phyloP scores from a whole-genome alignment of 352 stramenopile genomes.

The Phytophthora kernoviae region DNA sequence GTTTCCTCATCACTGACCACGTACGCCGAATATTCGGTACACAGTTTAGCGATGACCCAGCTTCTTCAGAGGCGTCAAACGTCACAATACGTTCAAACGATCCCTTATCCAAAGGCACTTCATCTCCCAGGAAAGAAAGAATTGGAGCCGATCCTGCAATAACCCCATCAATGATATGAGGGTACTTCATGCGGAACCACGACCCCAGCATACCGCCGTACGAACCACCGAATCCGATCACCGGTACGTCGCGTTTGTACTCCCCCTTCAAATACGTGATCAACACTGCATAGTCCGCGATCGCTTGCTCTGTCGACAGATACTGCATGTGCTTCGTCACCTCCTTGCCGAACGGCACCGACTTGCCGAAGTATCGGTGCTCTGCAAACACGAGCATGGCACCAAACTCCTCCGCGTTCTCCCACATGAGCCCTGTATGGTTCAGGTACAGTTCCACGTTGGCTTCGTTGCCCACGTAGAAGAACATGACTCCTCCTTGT shows the following conservation, averaged over 20 bases:
- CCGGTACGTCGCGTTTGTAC: conserved; percentile 46
- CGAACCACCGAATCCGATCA: conserved; percentile 76
- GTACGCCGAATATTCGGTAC: conserved; percentile 75
- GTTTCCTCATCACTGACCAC: conserved; percentile 61
- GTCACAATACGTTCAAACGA: conserved; percentile 78
- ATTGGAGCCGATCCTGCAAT: conserved; percentile 74
- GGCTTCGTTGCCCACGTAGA: conserved; percentile 96
- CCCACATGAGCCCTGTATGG: conserved; percentile 96
- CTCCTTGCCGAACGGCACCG: conserved; percentile 76
- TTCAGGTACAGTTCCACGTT: conserved; percentile 96
- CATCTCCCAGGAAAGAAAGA: conserved; percentile 56
- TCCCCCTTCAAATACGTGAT: conserved; percentile 60
- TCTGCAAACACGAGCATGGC: conserved; percentile 96
- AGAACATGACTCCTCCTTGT: conserved; percentile 86
- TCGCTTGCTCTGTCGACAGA: conserved; percentile 80
- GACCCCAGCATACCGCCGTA: conserved; percentile 80
- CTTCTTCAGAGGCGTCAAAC: conserved; percentile 63
- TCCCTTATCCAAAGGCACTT: conserved; percentile 69
- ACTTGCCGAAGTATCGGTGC: conserved; percentile 97
- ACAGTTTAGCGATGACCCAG: conserved; percentile 72
- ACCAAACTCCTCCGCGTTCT: conserved; percentile 90
- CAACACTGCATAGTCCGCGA: conserved; percentile 77
- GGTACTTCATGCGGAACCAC: conserved; percentile 83
- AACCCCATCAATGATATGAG: conserved; percentile 68
- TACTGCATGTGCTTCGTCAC: conserved; percentile 78